Evolutionary conservation across 2,329 filamentous ascomycete species (phyloP).

Genomic region (Xylariaceae sp.): DNA sequence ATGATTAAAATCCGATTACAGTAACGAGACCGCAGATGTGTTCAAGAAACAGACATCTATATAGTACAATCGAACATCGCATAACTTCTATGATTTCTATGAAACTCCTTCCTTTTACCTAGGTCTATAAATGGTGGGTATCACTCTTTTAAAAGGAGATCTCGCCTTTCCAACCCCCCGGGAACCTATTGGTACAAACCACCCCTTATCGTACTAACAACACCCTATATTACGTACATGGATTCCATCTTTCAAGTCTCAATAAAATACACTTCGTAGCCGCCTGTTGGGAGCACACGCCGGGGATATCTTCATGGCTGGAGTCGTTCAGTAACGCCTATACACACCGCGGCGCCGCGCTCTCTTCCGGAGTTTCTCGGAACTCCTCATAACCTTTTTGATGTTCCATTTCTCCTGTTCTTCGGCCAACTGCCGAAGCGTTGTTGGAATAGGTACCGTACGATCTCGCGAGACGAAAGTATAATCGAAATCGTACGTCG

Average conservation of each 20-base stretch:
- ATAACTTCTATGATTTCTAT: not conserved
- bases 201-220: no score
- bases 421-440: slow-evolving; percentile 5
- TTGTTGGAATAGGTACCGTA: not conserved
- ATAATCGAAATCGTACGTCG: not conserved
- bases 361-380: not conserved
- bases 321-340: no score
- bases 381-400: not conserved
- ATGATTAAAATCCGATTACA: no score
- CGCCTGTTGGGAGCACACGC: no score
- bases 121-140: not conserved
- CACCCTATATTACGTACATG: no score
- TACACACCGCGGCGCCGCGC: not conserved
- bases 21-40: not conserved
- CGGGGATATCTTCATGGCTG: no score
- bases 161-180: no score
- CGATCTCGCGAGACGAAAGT: not conserved
- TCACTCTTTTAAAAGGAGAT: not conserved
- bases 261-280: no score
- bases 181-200: no score
- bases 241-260: no score
- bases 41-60: not conserved
- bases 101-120: not conserved
- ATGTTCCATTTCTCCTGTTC: not conserved
- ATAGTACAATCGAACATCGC: not conserved